These are phyloP conservation scores for Vitis amurensis DNA, from an alignment of 164 flowering plant genomes.

Conservation along the genomic window DNA sequence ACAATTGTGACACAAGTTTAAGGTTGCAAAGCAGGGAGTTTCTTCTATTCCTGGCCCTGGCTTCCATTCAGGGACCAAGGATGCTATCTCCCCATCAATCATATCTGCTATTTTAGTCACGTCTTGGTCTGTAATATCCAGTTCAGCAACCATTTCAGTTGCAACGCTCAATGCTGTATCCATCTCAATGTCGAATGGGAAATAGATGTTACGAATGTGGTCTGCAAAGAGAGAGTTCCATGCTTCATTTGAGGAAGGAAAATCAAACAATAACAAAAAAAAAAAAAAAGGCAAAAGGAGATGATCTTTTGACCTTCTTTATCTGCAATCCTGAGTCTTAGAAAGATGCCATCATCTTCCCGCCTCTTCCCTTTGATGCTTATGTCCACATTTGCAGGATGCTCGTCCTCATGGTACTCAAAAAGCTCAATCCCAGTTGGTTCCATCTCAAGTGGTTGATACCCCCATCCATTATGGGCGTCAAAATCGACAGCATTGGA, in stretches of 20 bases:
- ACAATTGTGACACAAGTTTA: slow-evolving; percentile 39
- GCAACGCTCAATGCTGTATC: slow-evolving; percentile 65
- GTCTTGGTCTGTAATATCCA: slow-evolving; percentile 57
- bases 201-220: slow-evolving; percentile 50
- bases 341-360: slow-evolving; percentile 42
- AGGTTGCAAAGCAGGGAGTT: slow-evolving; percentile 27
- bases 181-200: slow-evolving; percentile 50
- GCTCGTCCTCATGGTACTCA: slow-evolving; percentile 41
- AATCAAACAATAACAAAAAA: neutral
- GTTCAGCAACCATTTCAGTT: slow-evolving; percentile 61
- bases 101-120: slow-evolving; percentile 51
- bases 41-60: slow-evolving; percentile 41
- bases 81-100: slow-evolving; percentile 54
- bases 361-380: slow-evolving; percentile 49
- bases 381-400: slow-evolving; percentile 29
- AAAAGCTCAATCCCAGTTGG: slow-evolving; percentile 46
- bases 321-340: slow-evolving; percentile 53
- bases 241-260: neutral
- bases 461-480: slow-evolving; percentile 31
- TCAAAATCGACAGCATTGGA: slow-evolving; percentile 25
- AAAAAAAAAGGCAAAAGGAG: neutral
- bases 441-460: slow-evolving; percentile 30
- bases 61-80: slow-evolving; percentile 54
- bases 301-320: slow-evolving; percentile 32
- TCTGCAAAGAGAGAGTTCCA: slow-evolving; percentile 26